A percentile compares a stretch with the other conserved stretches of the same genome.
Conservation (phyloP, 2,329 filamentous ascomycete species). For the Teratosphaeria pseudoeucalypti region DNA sequence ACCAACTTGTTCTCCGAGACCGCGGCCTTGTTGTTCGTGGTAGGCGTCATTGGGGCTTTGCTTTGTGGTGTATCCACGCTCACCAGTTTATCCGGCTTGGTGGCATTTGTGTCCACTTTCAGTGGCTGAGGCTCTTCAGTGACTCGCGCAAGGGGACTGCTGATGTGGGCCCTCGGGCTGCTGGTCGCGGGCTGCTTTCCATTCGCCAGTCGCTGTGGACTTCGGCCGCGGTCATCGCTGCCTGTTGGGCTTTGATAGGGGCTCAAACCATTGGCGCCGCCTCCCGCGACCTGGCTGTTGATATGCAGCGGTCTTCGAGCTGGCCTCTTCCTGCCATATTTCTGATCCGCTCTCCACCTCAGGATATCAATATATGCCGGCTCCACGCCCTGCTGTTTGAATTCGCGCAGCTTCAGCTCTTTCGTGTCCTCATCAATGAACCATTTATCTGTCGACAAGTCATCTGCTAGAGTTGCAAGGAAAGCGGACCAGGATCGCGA, state of each 20-base stretch:
- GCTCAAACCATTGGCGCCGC: slow-evolving; percentile 38
- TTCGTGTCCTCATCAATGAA: slow-evolving; percentile 84
- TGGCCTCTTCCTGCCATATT: slow-evolving; percentile 57
- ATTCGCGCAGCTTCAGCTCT: slow-evolving; percentile 86
- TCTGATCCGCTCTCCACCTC: slow-evolving; percentile 91
- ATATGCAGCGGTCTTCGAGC: slow-evolving; percentile 38
- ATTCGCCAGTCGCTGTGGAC: slow-evolving; percentile 55
- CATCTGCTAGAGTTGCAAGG: slow-evolving; percentile 77
- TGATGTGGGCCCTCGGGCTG: slow-evolving; percentile 55
- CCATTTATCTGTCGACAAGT: slow-evolving; percentile 81
- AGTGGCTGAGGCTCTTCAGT: slow-evolving; percentile 52
- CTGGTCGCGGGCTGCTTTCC: slow-evolving; percentile 54
- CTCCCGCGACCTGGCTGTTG: slow-evolving; percentile 44
- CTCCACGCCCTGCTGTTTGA: slow-evolving; percentile 80
- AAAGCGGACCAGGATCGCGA: slow-evolving; percentile 86
- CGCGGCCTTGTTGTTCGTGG: background rate
- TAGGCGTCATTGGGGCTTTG: slow-evolving; percentile 4
- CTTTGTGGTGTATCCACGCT: slow-evolving; percentile 21
- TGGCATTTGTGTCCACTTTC: slow-evolving; percentile 25
- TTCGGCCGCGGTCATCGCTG: slow-evolving; percentile 54
- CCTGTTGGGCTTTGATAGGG: slow-evolving; percentile 57
- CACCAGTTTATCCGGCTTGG: slow-evolving; percentile 32
- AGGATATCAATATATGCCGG: slow-evolving; percentile 91
- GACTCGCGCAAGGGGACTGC: slow-evolving; percentile 63
- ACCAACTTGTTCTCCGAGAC: slow-evolving; percentile 11